Base-by-base conservation (phyloP, 2,329 filamentous ascomycete species). In the Xylaria sp. region DNA sequence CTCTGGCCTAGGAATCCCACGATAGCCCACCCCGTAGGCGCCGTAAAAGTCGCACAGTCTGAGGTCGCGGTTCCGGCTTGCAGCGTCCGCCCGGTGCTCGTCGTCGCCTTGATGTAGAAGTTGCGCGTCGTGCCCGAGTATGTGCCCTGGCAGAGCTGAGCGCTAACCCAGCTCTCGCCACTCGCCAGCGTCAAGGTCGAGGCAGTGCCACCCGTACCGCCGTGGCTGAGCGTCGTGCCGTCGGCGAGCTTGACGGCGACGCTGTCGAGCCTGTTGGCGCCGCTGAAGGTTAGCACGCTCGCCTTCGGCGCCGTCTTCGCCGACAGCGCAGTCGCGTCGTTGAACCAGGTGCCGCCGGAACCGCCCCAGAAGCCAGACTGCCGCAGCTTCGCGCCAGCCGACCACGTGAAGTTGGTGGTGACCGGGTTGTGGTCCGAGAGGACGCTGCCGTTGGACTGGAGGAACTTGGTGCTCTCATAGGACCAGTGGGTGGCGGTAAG, bases 361-460 rank as follows among this genome's bases (percentile, higher is more conserved):
- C 85, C 85, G 47, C 86, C 86, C 71, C 78, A 83, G 73, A 81
- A 82, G 65, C 76, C 77, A 7, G 83, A 85, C 76, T 85, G 81
- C 54, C 80, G 80, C 48, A 85, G 78, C 0, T 74, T 72, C 9
- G 61, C 58, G 32, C 79, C 78, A 8, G 79, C 72, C 17, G 78
- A 68, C 83, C 83, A 84, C 72, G 81, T 79, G 74, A 89, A 84
- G 73, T 85, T 80, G n/a, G 86, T 84, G n/a, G 82, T 79, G 64
- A 92, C 81, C 1, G 89, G 88, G 77, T 91, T 90, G 75, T 92
- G 89, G 75, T 92, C 89, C 1, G 86, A 86, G 30, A 92, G 80
- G 19, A 90, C 81, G 68, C 76, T 84, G 32, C 87, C 88, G 70
- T 89, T 80, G 2, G 81, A 56, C 75, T 89, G 85, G 14, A 90